phyloP scores from a whole-genome alignment of 345 rosid genomes.

The Populus simonii region DNA sequence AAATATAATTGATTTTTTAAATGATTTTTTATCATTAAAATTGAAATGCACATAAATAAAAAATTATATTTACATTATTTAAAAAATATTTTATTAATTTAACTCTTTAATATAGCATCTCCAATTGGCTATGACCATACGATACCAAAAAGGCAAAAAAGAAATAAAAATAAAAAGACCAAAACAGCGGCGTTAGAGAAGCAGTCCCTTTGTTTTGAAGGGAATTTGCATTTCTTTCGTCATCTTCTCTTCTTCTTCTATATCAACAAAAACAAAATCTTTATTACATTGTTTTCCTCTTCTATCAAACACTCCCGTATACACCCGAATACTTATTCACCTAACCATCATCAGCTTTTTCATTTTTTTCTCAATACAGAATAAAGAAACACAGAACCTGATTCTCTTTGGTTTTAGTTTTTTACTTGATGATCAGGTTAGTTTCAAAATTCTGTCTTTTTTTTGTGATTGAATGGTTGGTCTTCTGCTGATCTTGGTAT shows the following conservation, averaged over 20 bases:
- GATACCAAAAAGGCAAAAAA: background rate
- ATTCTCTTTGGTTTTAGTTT: too few relatives aligned
- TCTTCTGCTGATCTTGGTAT: background rate
- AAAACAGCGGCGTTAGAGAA: background rate
- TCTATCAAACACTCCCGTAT: background rate
- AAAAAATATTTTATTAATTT: too few relatives aligned
- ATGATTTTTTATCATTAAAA: too few relatives aligned
- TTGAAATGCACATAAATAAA: too few relatives aligned
- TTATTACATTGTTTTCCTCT: background rate
- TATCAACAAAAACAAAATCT: background rate
- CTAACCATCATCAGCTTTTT: background rate
- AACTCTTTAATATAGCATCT: too few relatives aligned
- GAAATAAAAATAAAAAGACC: background rate
- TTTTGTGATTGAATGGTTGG: background rate
- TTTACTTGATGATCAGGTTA: background rate
- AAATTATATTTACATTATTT: too few relatives aligned
- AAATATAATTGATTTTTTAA: too few relatives aligned
- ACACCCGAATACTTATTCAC: background rate
- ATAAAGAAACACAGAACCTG: too few relatives aligned
- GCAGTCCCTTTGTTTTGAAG: background rate
- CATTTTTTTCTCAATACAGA: too few relatives aligned
- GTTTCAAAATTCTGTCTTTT: background rate
- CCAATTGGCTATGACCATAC: too few relatives aligned
- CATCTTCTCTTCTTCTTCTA: background rate
- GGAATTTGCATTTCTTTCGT: background rate